Conservation (phyloP, 306 rosid genomes). For the Acacia crassicarpa region DNA sequence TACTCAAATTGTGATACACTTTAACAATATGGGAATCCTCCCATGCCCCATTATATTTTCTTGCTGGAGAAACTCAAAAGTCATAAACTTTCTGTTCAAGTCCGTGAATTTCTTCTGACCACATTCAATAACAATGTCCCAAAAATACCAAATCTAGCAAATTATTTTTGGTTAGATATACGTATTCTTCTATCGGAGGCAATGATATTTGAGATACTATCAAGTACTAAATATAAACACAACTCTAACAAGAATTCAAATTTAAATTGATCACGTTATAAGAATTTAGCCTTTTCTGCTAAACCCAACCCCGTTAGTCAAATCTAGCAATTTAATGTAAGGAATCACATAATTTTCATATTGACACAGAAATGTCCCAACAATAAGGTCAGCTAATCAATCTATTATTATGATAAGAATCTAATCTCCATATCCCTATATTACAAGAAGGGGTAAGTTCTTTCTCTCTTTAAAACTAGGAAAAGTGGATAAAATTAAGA, state of each 20-base stretch:
- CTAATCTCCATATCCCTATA: constrained; percentile 4
- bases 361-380: constrained; percentile 15
- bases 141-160: too few relatives aligned
- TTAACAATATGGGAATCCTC: background rate
- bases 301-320: too few relatives aligned
- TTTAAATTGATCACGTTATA: too few relatives aligned
- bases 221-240: rapidly evolving
- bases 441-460: background rate
- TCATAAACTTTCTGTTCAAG: background rate
- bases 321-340: background rate
- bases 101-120: background rate
- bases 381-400: constrained; percentile 22
- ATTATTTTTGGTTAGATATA: too few relatives aligned
- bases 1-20: background rate
- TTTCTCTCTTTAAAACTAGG: background rate
- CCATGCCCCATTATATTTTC: background rate
- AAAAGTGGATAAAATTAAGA: too few relatives aligned
- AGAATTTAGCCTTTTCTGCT: too few relatives aligned
- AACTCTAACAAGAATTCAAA: rapidly evolving
- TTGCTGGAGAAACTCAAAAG: background rate
- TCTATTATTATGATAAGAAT: constrained; percentile 17
- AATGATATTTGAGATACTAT: too few relatives aligned
- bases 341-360: background rate
- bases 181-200: too few relatives aligned
- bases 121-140: background rate